Base-by-base conservation (phyloP, 192 early-diverging fungal species). In the Coemansia sp. region DNA sequence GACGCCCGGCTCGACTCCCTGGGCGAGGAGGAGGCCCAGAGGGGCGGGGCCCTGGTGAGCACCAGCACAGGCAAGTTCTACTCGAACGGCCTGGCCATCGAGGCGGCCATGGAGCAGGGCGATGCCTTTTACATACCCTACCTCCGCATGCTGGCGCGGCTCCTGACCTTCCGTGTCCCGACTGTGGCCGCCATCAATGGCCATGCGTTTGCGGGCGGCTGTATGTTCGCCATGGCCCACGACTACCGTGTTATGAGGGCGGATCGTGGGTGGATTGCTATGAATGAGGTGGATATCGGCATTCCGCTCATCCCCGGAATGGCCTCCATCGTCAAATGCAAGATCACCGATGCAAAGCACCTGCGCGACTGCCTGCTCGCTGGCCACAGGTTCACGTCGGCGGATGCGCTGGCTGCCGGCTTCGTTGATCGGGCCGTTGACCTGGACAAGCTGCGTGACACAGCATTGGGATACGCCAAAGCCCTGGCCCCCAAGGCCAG, bases 161-260 rank as follows among this genome's bases (percentile, higher is more conserved):
- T 88, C 44, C 46, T 86, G 28, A 77, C 80, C 3, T 86, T 83
- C 54, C 60, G 77, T 12, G 51, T 88, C 11, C 85, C 86, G 0
- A 88, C 86, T 0, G 71, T 88, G 20, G 86, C 86, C 3, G 85
- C 85, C 7, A 56, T 88, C 18, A 88, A 88, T 44, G 86, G 86
- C 3, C 86, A 88, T 35, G 82, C 86, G 13, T 88, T 88, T 70
- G 86, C 86, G n/a, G 86, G 86, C 43, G 86, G 86, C 11, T 86
- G 78, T 59, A 78, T 75, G 67, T 69, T 78, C 32, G 60, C 66
- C 9, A 21, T 78, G 41, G 76, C 72, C 5, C 69, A 72, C 46
- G 86, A 88, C 47, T 83, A 83, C 56, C 78, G 86, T 16, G 80
- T 86, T 3, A 86, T 88, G 86, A 67, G 85, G 1, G 67, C 75